Percentiles rank a stretch among this genome's conserved stretches.
These are phyloP conservation scores for Stachybotrys echinatus DNA, from an alignment of 2,329 filamentous ascomycete genomes.

Conservation along the genomic window DNA sequence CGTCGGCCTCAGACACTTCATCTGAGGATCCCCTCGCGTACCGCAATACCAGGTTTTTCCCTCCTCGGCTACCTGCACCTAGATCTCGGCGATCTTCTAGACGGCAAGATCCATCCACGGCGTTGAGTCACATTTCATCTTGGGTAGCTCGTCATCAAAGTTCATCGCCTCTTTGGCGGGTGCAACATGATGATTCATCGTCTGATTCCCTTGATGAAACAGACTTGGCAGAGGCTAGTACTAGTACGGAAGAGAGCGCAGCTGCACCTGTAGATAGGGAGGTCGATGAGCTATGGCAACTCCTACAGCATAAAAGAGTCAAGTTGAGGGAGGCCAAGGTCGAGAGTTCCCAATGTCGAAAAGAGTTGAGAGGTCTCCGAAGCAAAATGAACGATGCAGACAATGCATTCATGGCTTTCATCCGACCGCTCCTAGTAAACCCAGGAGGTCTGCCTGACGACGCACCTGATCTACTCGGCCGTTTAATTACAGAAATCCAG, in stretches of 20 bases:
- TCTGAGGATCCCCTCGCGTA: slow-evolving; percentile 22
- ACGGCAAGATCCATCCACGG: slow-evolving; percentile 17
- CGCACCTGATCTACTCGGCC: slow-evolving; percentile 17
- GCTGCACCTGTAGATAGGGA: slow-evolving; percentile 14
- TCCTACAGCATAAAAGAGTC: slow-evolving; percentile 26
- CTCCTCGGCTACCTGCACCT: slow-evolving; percentile 23
- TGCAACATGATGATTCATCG: too few relatives aligned
- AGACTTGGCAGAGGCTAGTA: background rate
- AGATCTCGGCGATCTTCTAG: slow-evolving; percentile 12
- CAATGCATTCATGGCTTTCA: slow-evolving; percentile 32
- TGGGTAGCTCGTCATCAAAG: slow-evolving; percentile 26
- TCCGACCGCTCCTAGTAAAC: slow-evolving; percentile 29
- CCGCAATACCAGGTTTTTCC: slow-evolving; percentile 23
- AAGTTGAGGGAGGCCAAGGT: slow-evolving; percentile 20
- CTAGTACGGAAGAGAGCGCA: slow-evolving; percentile 2
- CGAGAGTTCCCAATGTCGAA: slow-evolving; percentile 26
- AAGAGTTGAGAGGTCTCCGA: slow-evolving; percentile 23
- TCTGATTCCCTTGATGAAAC: too few relatives aligned
- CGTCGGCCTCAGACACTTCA: slow-evolving; percentile 3
- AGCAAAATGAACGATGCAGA: slow-evolving; percentile 28
- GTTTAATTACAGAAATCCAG: slow-evolving; percentile 29
- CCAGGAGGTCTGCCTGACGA: slow-evolving; percentile 12
- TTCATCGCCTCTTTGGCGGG: background rate
- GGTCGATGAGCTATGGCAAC: slow-evolving; percentile 28
- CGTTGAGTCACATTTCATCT: slow-evolving; percentile 25